Evolutionary conservation across 2,329 filamentous ascomycete genomes (phyloP).

Genomic region (Grosmannia penicillata): DNA sequence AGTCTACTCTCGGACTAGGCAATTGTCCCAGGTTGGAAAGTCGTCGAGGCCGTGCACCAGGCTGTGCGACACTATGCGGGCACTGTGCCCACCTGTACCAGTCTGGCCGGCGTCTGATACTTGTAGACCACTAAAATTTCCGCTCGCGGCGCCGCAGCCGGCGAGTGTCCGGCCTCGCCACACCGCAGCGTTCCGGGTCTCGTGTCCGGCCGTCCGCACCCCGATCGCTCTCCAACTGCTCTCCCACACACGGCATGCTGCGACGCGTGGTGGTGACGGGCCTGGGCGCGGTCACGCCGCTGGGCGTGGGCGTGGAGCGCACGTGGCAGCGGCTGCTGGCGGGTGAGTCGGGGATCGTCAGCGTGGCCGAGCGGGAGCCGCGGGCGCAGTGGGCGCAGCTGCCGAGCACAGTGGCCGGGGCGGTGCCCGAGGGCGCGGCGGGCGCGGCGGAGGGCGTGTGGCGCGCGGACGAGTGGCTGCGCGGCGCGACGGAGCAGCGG

Average conservation of each 20-base stretch:
- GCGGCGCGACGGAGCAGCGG: conserved; percentile 39
- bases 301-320: conserved; percentile 62
- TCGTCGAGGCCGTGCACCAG: too few relatives aligned
- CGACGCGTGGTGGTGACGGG: conserved; percentile 73
- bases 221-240: not conserved
- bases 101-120: too few relatives aligned
- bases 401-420: conserved; percentile 71
- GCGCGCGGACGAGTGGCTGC: conserved; percentile 40
- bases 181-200: too few relatives aligned
- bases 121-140: too few relatives aligned
- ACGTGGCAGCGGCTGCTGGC: conserved; percentile 74
- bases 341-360: conserved; percentile 67
- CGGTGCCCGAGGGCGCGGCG: conserved; percentile 43
- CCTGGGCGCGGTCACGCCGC: conserved; percentile 66
- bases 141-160: too few relatives aligned
- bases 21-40: too few relatives aligned
- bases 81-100: too few relatives aligned
- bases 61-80: too few relatives aligned
- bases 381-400: conserved; percentile 49
- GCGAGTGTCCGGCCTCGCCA: too few relatives aligned
- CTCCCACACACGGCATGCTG: conserved; percentile 11
- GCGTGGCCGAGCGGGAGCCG: conserved; percentile 46
- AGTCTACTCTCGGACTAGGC: too few relatives aligned
- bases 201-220: not conserved
- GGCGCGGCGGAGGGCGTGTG: conserved; percentile 24